A percentile compares a stretch with the other conserved stretches of the same genome.
Conservation (phyloP, 1,284 basidiomycete species). For the Waitea zeae region DNA sequence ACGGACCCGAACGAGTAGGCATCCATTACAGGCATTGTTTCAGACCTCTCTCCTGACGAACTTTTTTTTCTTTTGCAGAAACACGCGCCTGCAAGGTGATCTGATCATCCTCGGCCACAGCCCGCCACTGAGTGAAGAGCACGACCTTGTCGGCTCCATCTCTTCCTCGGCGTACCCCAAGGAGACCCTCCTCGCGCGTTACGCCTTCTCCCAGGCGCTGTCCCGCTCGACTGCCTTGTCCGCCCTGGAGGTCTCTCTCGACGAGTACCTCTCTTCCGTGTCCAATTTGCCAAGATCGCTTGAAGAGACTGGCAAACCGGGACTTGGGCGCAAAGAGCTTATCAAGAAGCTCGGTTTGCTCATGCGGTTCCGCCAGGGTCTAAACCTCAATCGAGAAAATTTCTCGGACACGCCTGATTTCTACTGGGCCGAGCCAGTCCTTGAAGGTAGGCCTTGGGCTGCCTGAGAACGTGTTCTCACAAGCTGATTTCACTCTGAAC, state of each 20-base stretch:
- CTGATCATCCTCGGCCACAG: constrained; percentile 74
- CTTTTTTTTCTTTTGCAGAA: too few relatives aligned
- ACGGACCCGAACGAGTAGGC: constrained; percentile 72
- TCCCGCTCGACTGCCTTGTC: constrained; percentile 76
- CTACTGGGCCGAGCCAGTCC: constrained; percentile 81
- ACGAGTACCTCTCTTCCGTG: constrained; percentile 68
- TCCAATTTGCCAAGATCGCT: constrained; percentile 60
- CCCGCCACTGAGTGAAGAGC: constrained; percentile 27
- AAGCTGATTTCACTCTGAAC: not conserved
- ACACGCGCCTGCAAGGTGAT: constrained; percentile 75
- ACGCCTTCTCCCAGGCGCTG: constrained; percentile 79
- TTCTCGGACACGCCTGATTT: constrained; percentile 81
- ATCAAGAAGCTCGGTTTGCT: constrained; percentile 81
- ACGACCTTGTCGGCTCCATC: constrained; percentile 24
- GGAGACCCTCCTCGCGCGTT: constrained; percentile 64
- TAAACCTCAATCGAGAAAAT: constrained; percentile 78
- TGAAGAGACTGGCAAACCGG: constrained; percentile 64
- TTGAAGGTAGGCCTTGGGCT: constrained; percentile 46
- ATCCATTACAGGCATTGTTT: constrained; percentile 7
- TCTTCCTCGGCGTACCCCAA: constrained; percentile 32
- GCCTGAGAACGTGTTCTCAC: not conserved
- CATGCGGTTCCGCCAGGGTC: constrained; percentile 74
- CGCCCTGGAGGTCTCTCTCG: constrained; percentile 67
- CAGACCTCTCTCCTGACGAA: constrained; percentile 3
- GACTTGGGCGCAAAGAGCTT: constrained; percentile 58